Base-by-base conservation (phyloP, 257 asterid genomes). In the Euphrasia confusa region DNA sequence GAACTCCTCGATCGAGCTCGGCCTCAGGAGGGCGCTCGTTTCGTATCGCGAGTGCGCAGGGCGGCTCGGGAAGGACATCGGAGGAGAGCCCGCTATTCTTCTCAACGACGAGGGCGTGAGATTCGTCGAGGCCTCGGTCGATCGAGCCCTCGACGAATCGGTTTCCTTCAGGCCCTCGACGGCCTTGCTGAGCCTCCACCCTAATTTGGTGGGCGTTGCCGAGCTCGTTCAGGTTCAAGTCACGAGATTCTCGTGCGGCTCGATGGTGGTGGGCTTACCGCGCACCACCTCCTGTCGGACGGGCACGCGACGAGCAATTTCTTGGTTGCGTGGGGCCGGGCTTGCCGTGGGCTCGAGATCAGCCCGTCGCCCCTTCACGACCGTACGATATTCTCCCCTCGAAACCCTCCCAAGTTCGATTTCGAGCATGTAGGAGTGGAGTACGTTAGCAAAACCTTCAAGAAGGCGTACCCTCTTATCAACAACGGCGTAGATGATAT, bases 321-420 rank as follows among this genome's bases (percentile, higher is more conserved):
- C 58, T 57, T 90, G 60, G 91, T 90, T 44, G 88, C 98, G 17
- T 88, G 96, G 98, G 98, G 98, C 10, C 76, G 75, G 50, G 91
- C 95, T 6, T 79, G 88, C 13, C 75, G 85, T 1, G 91, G 81
- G 1, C 64, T 77, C 2, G 69, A 69, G 0, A 76, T 80, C 7
- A 50, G 40, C 11, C 88, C 86, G 1, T 61, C 71, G 0, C 96
- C 98, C 2, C 74, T 72, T 1, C 84, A 54, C 13, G 95, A 83
- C 50, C 88, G 94, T 0, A 61, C 81, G 0, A 79, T 83, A 24
- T 87, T 90, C 80, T 40, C 71, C 7, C 87, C 91, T 3, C 73
- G 91, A 4, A 45, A 74, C 11, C 86, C 91, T 32, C 94, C 95
- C 1, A 49, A 2, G 0, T n/a, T 74, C 0, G 89, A 85, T 12